Percentiles rank a stretch among this genome's conserved stretches.
These are phyloP conservation scores for Xylariaceae sp. DNA, from an alignment of 2,329 filamentous ascomycete species.

Conservation along the genomic window DNA sequence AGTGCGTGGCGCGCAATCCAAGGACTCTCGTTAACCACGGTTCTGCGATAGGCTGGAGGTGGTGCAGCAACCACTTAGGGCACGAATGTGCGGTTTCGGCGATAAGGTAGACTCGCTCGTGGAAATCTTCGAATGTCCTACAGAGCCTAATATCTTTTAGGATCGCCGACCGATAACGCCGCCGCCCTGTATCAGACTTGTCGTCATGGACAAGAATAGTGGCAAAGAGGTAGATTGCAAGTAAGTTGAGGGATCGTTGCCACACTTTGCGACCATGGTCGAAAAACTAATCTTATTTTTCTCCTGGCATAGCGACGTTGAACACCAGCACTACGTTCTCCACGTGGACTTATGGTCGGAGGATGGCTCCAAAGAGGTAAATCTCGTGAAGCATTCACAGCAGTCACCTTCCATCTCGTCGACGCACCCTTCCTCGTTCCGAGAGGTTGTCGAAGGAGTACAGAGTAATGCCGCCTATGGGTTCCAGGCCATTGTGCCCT, in stretches of 20 bases:
- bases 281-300: constrained; percentile 6
- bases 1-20: constrained; percentile 1
- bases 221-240: constrained; percentile 79
- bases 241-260: constrained; percentile 43
- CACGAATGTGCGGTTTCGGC: constrained; percentile 97
- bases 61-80: constrained; percentile 84
- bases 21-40: constrained; percentile 18
- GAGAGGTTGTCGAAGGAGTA: constrained; percentile 29
- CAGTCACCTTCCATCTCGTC: constrained; percentile 73
- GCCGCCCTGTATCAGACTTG: constrained; percentile 80
- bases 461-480: constrained; percentile 25
- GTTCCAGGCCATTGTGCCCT: constrained; percentile 30
- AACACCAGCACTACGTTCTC: constrained; percentile 31
- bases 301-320: constrained; percentile 22
- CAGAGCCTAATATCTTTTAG: constrained; percentile 39
- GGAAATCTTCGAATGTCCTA: constrained; percentile 5
- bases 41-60: constrained; percentile 57
- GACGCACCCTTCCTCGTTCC: constrained; percentile 71
- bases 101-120: constrained; percentile 65
- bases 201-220: constrained; percentile 68
- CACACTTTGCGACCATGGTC: neutral
- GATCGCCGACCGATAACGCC: constrained; percentile 94
- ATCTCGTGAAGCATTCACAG: constrained; percentile 58
- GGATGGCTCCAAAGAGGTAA: constrained; percentile 58
- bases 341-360: constrained; percentile 66